These are phyloP conservation scores for Tolypocladium guangdongense DNA, from an alignment of 2,329 filamentous ascomycete genomes.

Conservation along the genomic window DNA sequence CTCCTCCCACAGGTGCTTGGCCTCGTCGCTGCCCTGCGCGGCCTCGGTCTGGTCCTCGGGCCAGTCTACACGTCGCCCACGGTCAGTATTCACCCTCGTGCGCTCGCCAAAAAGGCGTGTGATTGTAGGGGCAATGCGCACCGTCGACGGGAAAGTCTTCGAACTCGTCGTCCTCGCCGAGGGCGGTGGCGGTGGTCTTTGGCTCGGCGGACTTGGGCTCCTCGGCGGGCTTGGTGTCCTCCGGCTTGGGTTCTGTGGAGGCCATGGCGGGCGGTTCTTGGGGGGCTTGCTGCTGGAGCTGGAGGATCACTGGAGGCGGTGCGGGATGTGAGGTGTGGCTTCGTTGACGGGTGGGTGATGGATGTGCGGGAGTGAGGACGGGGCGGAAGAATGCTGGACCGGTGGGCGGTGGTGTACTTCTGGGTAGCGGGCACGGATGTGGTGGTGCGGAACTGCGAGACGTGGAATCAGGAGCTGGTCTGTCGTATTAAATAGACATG, in stretches of 20 bases:
- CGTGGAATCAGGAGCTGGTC: too few relatives aligned
- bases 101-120: not conserved
- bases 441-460: too few relatives aligned
- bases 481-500: too few relatives aligned
- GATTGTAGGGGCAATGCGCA: too few relatives aligned
- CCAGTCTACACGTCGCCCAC: constrained; percentile 70
- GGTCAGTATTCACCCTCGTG: not conserved
- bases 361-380: not conserved
- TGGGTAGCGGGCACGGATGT: not conserved
- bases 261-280: constrained; percentile 3
- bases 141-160: constrained; percentile 97
- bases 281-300: not conserved
- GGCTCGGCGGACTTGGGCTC: constrained; percentile 11
- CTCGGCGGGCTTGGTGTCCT: constrained; percentile 19
- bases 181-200: constrained; percentile 40
- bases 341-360: not conserved
- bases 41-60: constrained; percentile 81
- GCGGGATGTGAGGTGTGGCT: constrained; percentile 3
- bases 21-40: constrained; percentile 55
- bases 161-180: constrained; percentile 98
- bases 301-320: not conserved
- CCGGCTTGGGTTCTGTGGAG: constrained; percentile 2
- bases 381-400: not conserved
- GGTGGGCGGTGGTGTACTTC: not conserved
- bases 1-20: constrained; percentile 90